These are phyloP conservation scores for Thielaviopsis cerberus DNA, from an alignment of 2,329 filamentous ascomycete species.

Conservation along the genomic window DNA sequence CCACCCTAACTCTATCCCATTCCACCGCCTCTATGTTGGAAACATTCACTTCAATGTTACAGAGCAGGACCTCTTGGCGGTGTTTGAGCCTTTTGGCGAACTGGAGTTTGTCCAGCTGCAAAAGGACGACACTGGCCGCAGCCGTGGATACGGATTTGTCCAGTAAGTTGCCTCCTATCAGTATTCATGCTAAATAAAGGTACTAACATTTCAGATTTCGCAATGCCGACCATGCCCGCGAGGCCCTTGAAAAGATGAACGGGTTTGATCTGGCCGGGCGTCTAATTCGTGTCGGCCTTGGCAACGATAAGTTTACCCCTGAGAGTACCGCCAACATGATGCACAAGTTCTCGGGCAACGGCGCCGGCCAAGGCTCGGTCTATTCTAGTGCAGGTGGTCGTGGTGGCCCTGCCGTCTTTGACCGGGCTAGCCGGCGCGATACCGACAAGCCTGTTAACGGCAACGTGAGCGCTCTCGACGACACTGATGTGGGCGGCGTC, in stretches of 20 bases:
- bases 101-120: constrained; percentile 95
- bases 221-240: constrained; percentile 75
- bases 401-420: constrained; percentile 48
- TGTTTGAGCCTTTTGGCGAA: constrained; percentile 94
- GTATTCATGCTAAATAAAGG: background rate
- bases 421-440: constrained; percentile 80
- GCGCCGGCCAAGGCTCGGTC: constrained; percentile 47
- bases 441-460: constrained; percentile 58
- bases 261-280: constrained; percentile 94
- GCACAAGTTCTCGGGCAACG: constrained; percentile 72
- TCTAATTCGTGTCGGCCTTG: constrained; percentile 93
- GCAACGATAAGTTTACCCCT: constrained; percentile 99
- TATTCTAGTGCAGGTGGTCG: constrained; percentile 83
- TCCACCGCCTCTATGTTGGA: constrained; percentile 94
- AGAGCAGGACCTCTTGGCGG: constrained; percentile 83
- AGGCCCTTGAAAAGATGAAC: constrained; percentile 97
- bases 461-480: constrained; percentile 73
- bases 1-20: constrained; percentile 70
- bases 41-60: constrained; percentile 99
- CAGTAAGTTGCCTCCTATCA: constrained; percentile 47
- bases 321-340: constrained; percentile 86
- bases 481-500: constrained; percentile 92
- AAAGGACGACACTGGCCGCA: constrained; percentile 80
- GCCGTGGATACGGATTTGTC: constrained; percentile 93
- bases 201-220: constrained; percentile 50